Conservation (phyloP, 2,329 filamentous ascomycete genomes). For the Tolypocladium tropicale region DNA sequence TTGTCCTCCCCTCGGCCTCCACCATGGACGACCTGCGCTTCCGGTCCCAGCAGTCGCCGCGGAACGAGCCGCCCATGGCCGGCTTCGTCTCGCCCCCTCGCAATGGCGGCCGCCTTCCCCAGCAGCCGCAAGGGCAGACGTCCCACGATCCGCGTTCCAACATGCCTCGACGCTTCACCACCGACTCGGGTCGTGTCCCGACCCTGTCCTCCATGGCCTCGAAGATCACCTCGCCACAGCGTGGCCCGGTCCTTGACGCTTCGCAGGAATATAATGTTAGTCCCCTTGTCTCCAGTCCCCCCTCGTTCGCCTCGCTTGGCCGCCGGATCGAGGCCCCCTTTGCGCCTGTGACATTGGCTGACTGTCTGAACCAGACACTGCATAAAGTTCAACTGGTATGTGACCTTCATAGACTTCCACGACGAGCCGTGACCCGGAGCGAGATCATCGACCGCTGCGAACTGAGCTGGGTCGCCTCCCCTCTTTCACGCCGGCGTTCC, state of each 20-base stretch:
- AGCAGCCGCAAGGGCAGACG: conserved; percentile 16
- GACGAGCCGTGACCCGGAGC: background rate
- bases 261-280: conserved; percentile 37
- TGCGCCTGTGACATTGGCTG: conserved; percentile 12
- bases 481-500: background rate
- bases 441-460: background rate
- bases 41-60: conserved; percentile 65
- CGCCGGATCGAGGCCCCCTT: background rate
- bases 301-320: background rate
- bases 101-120: conserved; percentile 53
- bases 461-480: background rate
- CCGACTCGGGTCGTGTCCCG: conserved; percentile 75
- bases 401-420: conserved; percentile 5
- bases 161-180: conserved; percentile 87
- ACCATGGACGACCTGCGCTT: conserved; percentile 70
- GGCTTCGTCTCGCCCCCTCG: conserved; percentile 65
- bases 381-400: conserved; percentile 72
- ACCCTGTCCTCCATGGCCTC: conserved; percentile 47
- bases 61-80: conserved; percentile 65
- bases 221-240: conserved; percentile 38
- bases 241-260: conserved; percentile 29
- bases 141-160: conserved; percentile 62
- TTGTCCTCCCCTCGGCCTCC: conserved; percentile 13
- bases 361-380: conserved; percentile 38
- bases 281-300: conserved; percentile 5